phyloP scores from a whole-genome alignment of 768 basidiomycete species.

The Boletus speciosus region DNA sequence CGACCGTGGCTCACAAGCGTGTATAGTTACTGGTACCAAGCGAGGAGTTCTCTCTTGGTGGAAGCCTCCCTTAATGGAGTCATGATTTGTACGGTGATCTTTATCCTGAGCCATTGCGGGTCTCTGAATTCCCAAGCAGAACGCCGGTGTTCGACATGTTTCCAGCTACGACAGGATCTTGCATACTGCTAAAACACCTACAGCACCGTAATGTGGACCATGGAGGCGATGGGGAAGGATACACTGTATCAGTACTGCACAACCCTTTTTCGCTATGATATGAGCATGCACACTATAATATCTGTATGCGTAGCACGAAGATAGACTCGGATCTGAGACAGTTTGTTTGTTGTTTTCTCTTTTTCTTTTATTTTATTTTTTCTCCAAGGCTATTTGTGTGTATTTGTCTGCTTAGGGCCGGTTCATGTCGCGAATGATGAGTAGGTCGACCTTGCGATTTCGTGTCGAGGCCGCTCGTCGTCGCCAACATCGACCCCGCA shows the following conservation, averaged over 20 bases:
- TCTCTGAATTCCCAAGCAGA: slow-evolving; percentile 17
- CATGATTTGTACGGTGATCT: slow-evolving; percentile 27
- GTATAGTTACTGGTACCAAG: slow-evolving; percentile 56
- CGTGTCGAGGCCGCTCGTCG: slow-evolving; percentile 30
- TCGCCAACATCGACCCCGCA: slow-evolving; percentile 26
- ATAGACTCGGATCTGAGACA: no score
- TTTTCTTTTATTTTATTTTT: background rate
- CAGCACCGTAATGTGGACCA: slow-evolving; percentile 26
- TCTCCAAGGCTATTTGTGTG: slow-evolving; percentile 16
- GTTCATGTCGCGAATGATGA: slow-evolving; percentile 25
- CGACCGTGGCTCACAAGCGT: slow-evolving; percentile 38
- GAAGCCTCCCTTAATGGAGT: slow-evolving; percentile 33
- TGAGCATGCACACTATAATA: slow-evolving; percentile 24
- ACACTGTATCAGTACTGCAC: slow-evolving; percentile 34
- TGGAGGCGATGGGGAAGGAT: slow-evolving; percentile 11
- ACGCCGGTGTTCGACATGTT: slow-evolving; percentile 3
- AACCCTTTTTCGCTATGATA: slow-evolving; percentile 18
- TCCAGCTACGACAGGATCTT: slow-evolving; percentile 24
- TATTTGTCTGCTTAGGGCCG: slow-evolving; percentile 36
- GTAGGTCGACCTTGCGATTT: slow-evolving; percentile 21
- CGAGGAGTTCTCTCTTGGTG: slow-evolving; percentile 58
- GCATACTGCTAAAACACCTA: slow-evolving; percentile 30
- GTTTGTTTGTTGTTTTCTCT: background rate
- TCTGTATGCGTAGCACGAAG: slow-evolving; percentile 21
- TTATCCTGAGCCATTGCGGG: background rate